Base-by-base conservation (phyloP, 371 early-diverging fungal genomes). In the Mortierella sp. region DNA sequence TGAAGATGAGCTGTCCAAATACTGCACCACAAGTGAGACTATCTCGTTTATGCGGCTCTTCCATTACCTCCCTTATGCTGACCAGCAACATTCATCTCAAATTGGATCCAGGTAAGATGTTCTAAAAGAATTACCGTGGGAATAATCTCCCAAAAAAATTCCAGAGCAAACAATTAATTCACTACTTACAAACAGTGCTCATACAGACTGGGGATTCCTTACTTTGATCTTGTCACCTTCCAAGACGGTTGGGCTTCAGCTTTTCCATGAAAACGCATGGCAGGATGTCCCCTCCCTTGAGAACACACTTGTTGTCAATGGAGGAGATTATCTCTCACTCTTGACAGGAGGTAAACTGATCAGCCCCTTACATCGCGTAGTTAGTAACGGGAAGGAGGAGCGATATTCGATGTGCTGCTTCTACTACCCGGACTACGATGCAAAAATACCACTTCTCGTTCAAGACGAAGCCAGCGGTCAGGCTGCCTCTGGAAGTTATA, bases 171-270 rank as follows among this genome's bases (percentile, higher is more conserved):
- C 9, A 40, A 40, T 40, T 40, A 9, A 28, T 53, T 51, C 4
- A n/a, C 26, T 37, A 31, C 10, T 4, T 40, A 40, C 40, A 15
- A 43, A 26, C 56, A 80, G 81, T 31, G 81, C 81, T 13, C 81
- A 76, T 64, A 86, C 87, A 2, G 89, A 89, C 66, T 89, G 89
- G 89, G 89, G 89, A 5, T 86, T 86, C 70, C 71, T 89, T 32
- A 89, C 89, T 0, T 56, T 89, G 45, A 86, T 89, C 37, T 66
- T 80, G 26, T 77, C 84, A 58, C 84, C 83, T 2, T 77, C 72
- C 64, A 72, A 83, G 61, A 66, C 76, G 1, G 74, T 83, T 17
- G 87, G 86, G 1, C 70, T 88, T 26, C 87, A 88, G 47, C 64
- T 88, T 15, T 74, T 74, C 64, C 70, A 75, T 37, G 81, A 78